These are phyloP conservation scores for Lycium ferocissimum DNA, from an alignment of 257 asterid genomes.

Conservation along the genomic window DNA sequence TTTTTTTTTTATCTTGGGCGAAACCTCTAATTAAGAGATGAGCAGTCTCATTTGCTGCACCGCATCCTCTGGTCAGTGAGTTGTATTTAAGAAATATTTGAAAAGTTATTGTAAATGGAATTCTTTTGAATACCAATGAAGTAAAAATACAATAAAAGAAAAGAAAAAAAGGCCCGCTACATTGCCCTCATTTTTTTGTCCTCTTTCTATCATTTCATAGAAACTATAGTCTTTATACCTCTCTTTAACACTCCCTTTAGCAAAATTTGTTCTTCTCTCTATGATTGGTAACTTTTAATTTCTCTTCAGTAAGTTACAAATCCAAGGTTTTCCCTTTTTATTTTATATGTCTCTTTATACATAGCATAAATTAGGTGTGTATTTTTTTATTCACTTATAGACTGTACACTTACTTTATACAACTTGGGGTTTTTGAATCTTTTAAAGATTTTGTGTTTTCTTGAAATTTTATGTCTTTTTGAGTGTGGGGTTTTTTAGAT, in stretches of 20 bases:
- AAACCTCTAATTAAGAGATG: too few relatives aligned
- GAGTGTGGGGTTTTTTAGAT: conserved; percentile 21
- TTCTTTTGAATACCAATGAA: neutral
- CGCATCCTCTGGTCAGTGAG: too few relatives aligned
- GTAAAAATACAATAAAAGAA: neutral
- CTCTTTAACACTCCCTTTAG: neutral
- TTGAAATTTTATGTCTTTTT: conserved; percentile 11
- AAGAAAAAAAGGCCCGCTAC: neutral
- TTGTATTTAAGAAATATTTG: too few relatives aligned
- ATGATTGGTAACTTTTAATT: neutral
- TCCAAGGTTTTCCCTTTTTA: neutral
- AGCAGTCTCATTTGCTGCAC: too few relatives aligned
- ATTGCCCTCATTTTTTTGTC: neutral
- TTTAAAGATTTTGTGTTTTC: neutral
- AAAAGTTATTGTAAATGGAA: too few relatives aligned
- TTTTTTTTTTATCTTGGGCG: too few relatives aligned
- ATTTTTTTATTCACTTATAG: neutral
- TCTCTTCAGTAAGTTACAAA: conserved; percentile 3
- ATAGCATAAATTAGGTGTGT: neutral
- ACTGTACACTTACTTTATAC: neutral
- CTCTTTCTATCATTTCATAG: conserved; percentile 23
- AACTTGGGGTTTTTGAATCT: conserved; percentile 15
- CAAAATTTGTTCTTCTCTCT: neutral
- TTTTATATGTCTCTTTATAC: neutral
- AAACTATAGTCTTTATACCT: neutral